These are phyloP conservation scores for Zygoascus meyerae DNA, from an alignment of 1,139 yeast species.

Conservation along the genomic window DNA sequence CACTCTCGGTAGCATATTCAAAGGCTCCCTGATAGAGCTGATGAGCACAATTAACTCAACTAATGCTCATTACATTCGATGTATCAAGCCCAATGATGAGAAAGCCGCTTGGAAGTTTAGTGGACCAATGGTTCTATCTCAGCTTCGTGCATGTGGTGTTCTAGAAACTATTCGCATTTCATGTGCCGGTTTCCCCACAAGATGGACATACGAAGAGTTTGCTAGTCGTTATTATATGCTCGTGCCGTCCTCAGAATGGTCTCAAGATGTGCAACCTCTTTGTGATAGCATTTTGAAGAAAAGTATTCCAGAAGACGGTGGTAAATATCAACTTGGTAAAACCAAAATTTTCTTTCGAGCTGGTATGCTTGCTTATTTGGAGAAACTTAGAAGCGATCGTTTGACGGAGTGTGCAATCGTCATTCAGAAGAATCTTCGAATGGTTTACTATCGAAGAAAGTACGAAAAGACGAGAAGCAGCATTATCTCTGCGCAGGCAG, in stretches of 20 bases:
- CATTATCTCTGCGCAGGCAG: constrained; percentile 53
- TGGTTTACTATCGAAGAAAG: constrained; percentile 54
- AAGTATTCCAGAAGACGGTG: constrained; percentile 53
- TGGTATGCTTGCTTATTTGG: constrained; percentile 86
- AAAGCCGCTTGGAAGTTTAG: constrained; percentile 96
- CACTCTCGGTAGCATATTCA: constrained; percentile 91
- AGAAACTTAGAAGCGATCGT: constrained; percentile 75
- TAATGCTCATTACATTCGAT: constrained; percentile 92
- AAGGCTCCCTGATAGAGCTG: constrained; percentile 82
- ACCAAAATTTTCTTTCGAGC: constrained; percentile 91
- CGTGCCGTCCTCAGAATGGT: constrained; percentile 66
- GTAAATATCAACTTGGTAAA: constrained; percentile 71
- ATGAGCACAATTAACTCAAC: constrained; percentile 92
- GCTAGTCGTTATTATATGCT: constrained; percentile 84
- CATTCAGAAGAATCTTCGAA: constrained; percentile 82
- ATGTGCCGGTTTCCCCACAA: constrained; percentile 96
- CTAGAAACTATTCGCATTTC: constrained; percentile 93
- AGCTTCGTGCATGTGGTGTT: constrained; percentile 97
- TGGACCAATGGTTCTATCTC: constrained; percentile 90
- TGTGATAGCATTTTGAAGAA: constrained; percentile 62
- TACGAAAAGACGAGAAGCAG: constrained; percentile 54
- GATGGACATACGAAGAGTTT: constrained; percentile 94
- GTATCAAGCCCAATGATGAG: constrained; percentile 93
- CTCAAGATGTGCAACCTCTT: constrained; percentile 51
- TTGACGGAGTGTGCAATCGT: constrained; percentile 70